Percentiles rank a stretch among this genome's conserved stretches.
Conservation (phyloP, 257 asterid species). For the Primulina tabacum region DNA sequence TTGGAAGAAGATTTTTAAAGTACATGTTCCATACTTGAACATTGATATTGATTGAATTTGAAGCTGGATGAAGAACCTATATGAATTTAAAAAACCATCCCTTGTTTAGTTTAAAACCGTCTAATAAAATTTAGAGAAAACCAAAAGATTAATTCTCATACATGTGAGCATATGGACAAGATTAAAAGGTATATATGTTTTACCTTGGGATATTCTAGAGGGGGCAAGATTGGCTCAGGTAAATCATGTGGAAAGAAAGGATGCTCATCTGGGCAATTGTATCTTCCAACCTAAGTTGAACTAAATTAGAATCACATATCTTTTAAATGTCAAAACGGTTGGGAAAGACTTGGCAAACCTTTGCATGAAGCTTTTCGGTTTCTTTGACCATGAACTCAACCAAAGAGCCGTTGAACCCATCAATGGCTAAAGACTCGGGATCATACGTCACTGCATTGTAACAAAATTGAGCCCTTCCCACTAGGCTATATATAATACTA, state of each 20-base stretch:
- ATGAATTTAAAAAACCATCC: background rate
- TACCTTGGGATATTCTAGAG: constrained; percentile 83
- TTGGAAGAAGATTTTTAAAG: constrained; percentile 72
- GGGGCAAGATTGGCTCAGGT: constrained; percentile 73
- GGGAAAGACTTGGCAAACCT: constrained; percentile 33
- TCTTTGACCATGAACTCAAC: constrained; percentile 83
- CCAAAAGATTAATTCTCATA: background rate
- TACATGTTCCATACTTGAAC: constrained; percentile 76
- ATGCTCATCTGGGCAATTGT: constrained; percentile 88
- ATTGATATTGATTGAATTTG: constrained; percentile 76
- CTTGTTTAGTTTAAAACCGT: background rate
- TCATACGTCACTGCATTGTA: constrained; percentile 67
- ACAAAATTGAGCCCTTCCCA: constrained; percentile 89
- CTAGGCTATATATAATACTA: constrained; percentile 77
- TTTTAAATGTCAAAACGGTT: constrained; percentile 1
- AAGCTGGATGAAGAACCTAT: constrained; percentile 78
- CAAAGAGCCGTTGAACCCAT: constrained; percentile 79
- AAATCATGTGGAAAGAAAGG: constrained; percentile 75
- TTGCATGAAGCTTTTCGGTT: constrained; percentile 92
- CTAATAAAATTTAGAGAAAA: no score
- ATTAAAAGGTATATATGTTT: constrained; percentile 11
- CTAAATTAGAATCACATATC: background rate
- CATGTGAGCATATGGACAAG: background rate
- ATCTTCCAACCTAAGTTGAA: constrained; percentile 74
- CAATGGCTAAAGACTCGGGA: constrained; percentile 53